phyloP scores from a whole-genome alignment of 192 early-diverging fungal genomes.

The Gryganskiella cystojenkinii region DNA sequence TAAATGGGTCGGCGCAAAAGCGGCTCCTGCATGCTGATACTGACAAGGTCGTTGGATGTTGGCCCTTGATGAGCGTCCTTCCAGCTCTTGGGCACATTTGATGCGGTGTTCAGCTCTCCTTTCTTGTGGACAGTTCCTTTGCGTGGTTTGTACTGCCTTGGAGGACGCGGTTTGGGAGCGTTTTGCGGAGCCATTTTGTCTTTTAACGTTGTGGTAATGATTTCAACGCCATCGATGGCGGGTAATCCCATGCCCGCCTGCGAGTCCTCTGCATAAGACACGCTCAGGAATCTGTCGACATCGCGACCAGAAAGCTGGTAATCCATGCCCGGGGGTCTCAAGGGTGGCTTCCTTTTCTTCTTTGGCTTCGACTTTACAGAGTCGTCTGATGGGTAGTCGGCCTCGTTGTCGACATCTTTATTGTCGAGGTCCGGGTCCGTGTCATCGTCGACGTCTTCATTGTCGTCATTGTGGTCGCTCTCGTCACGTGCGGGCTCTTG shows the following conservation, averaged over 20 bases:
- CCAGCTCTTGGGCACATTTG: constrained; percentile 10
- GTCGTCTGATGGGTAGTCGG: background rate
- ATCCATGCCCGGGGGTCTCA: too few relatives aligned
- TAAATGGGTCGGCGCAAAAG: constrained; percentile 12
- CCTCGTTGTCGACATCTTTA: constrained; percentile 5
- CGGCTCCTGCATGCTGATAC: constrained; percentile 37
- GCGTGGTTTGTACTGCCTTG: background rate
- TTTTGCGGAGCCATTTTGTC: background rate
- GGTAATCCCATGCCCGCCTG: too few relatives aligned
- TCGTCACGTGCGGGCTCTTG: constrained; percentile 12
- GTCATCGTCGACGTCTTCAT: constrained; percentile 14
- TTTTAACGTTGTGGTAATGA: background rate
- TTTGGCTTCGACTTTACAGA: background rate
- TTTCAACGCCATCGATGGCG: too few relatives aligned
- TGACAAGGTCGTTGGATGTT: constrained; percentile 16
- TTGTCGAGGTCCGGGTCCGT: constrained; percentile 1
- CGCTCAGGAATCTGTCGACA: too few relatives aligned
- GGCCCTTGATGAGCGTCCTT: constrained; percentile 28
- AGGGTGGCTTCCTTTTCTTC: background rate
- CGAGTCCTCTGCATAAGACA: too few relatives aligned
- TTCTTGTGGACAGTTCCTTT: constrained; percentile 16
- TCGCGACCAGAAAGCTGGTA: too few relatives aligned
- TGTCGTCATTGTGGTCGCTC: background rate
- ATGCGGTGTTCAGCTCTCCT: constrained; percentile 15
- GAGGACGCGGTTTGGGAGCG: background rate